Conservation (phyloP, 2,329 filamentous ascomycete genomes). For the Chaetomium globosum region DNA sequence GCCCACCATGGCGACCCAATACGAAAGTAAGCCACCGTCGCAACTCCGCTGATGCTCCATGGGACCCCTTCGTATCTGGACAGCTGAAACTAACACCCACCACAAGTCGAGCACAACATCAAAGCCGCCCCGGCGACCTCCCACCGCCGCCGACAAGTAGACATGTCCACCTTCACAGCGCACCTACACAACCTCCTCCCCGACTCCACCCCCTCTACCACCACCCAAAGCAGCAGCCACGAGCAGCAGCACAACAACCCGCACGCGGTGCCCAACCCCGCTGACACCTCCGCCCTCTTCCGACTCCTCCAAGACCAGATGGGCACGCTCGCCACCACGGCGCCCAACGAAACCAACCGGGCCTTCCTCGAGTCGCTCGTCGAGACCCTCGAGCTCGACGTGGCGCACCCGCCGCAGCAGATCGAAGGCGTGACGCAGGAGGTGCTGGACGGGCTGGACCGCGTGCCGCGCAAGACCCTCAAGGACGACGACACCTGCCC, state of each 20-base stretch:
- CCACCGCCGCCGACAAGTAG: slow-evolving; percentile 56
- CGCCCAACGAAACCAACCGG: slow-evolving; percentile 54
- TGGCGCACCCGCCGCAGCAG: slow-evolving; percentile 54
- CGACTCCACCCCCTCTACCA: slow-evolving; percentile 26
- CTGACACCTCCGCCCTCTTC: slow-evolving; percentile 60
- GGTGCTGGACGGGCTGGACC: slow-evolving; percentile 62
- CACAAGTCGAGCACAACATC: slow-evolving; percentile 66
- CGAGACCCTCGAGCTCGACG: slow-evolving; percentile 51
- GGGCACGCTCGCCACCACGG: slow-evolving; percentile 52
- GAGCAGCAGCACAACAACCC: slow-evolving; percentile 53
- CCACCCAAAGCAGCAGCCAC: background rate
- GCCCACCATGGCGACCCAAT: slow-evolving; percentile 57
- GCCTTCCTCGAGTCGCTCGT: slow-evolving; percentile 56
- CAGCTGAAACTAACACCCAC: background rate
- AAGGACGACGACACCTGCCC: slow-evolving; percentile 58
- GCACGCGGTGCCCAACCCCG: slow-evolving; percentile 62
- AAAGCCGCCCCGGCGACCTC: slow-evolving; percentile 47
- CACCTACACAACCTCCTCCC: slow-evolving; percentile 57
- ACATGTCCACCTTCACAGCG: slow-evolving; percentile 66
- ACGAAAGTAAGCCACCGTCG: slow-evolving; percentile 51
- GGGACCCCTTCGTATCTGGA: background rate
- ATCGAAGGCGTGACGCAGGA: slow-evolving; percentile 60
- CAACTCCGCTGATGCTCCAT: slow-evolving; percentile 11
- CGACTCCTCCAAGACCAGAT: slow-evolving; percentile 63
- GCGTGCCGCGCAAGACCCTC: slow-evolving; percentile 57